phyloP scores from a whole-genome alignment of 2,329 filamentous ascomycete genomes.

The Paraconiothyrium sp. region DNA sequence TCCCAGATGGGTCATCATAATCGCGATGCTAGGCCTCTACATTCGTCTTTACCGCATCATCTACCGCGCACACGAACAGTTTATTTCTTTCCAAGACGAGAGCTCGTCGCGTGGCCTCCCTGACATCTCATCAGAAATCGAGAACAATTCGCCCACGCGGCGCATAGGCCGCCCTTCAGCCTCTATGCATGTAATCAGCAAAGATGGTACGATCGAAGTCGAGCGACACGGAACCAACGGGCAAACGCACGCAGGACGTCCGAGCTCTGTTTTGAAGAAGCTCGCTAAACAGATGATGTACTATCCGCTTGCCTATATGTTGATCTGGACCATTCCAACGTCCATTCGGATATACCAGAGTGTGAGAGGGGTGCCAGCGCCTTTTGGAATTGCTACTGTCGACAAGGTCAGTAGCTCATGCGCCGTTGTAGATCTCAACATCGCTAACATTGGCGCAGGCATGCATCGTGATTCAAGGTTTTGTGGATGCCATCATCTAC shows the following conservation, averaged over 20 bases:
- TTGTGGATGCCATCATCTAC: constrained; percentile 55
- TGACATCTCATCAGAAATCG: constrained; percentile 18
- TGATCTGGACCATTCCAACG: constrained; percentile 56
- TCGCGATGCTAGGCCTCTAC: constrained; percentile 51
- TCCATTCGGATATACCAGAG: constrained; percentile 54
- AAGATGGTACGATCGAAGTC: constrained; percentile 21
- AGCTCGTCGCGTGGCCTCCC: constrained; percentile 18
- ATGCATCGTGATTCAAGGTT: constrained; percentile 55
- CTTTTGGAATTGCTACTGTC: constrained; percentile 49
- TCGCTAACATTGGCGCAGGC: constrained; percentile 22
- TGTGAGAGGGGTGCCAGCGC: constrained; percentile 43
- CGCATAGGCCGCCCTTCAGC: constrained; percentile 28
- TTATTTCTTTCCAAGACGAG: constrained; percentile 42
- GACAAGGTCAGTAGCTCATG: constrained; percentile 43
- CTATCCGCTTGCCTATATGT: constrained; percentile 55
- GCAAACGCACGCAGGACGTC: constrained; percentile 23
- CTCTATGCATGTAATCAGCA: constrained; percentile 21
- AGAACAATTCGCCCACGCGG: constrained; percentile 26
- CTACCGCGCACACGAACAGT: constrained; percentile 49
- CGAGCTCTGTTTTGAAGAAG: constrained; percentile 30
- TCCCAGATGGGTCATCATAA: constrained; percentile 55
- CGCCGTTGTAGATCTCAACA: neutral
- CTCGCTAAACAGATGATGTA: constrained; percentile 55
- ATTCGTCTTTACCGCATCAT: constrained; percentile 53
- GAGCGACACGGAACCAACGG: constrained; percentile 26